Base-by-base conservation (phyloP, 2,329 filamentous ascomycete genomes). In the Alternaria dauci region DNA sequence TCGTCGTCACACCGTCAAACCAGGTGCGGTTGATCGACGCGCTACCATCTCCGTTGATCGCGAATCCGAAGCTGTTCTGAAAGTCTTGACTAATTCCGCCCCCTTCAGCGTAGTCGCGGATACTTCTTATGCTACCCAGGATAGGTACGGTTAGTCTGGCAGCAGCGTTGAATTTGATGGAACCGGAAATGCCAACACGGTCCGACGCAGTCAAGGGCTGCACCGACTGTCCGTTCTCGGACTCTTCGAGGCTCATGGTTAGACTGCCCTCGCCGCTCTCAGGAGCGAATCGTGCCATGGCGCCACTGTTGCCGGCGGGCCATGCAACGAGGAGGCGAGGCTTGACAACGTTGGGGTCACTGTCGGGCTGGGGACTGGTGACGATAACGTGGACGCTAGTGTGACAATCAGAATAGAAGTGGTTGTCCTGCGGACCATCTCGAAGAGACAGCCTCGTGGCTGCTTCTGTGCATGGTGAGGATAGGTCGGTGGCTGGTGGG, bases 321-420 rank as follows among this genome's bases (percentile, higher is more conserved):
- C 87, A 90, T 8, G 88, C 88, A 8, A 78, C 70, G 11, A 88
- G 79, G 23, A 90, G 74, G n/a, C 88, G 81, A 8, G 87, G 87
- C 0, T 82, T 80, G 60, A 88, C 85, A 34, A 87, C 78, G 1
- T 78, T 82, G 1, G 88, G 76, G 65, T 88, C 82, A 57, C 84
- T 87, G 16, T 82, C 80, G 2, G 80, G 68, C 0, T 84, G 73
- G 14, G 88, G 87, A 59, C 81, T 88, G 0, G 87, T 89, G 0
- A 90, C 78, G 0, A 90, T 83, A 0, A 87, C 85, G 65, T 90
- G 88, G 5, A 82, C 82, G 34, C 85, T 83, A 2, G 83, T 81
- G 62, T 88, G 81, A 72, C 87, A 89, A 69, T 90, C 87, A 0
- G 87, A 89, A 65, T 88, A 87, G 76, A 90, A 89, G 75, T 87